Evolutionary conservation across 2,329 filamentous ascomycete species (phyloP), one percentile per base, ranked within the genome.

Genomic region (Lecanicillium sp.): DNA sequence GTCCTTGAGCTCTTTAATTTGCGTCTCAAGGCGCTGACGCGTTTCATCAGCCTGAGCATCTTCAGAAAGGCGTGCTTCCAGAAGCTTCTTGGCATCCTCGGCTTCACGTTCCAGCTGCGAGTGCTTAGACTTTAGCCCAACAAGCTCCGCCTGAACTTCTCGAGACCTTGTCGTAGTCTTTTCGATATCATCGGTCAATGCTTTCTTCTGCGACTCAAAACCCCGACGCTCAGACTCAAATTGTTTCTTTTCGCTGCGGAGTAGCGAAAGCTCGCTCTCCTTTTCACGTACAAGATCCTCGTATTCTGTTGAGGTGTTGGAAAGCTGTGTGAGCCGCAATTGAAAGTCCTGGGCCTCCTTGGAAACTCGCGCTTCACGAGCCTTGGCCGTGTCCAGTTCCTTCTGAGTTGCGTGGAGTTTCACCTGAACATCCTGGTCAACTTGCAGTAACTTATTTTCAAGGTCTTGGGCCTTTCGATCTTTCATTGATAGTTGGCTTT

Each of bases 231-330:
- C 89, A 37, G 80, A 78, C 56, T 95, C 85, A 48, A 83, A 82
- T 46, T 83, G 86, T 56, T 83, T 85, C 46, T 89, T 78, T 56
- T 98, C 92, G 9, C 80, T 79, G 49, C 88, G 86, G 25, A 96
- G 71, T 33, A 96, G 73, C 1, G 83, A 75, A 15, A 98, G 68
- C 55, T 98, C 94, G 57, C 89, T 95, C 56, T 98, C 92, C 58
- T 96, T 98, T 43, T 85, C 82, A 17, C 88, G 77, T 17, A 98
- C 83, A 31, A 96, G 75, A 51, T 96, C 90, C 60, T 98, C 92
- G 48, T 95, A 96, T 54, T 89, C 87, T 0, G 88, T 94, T 1
- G 90, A 95, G 0, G 90, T 95, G 35, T 86, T 80, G 0, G 92
- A 92, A 14, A 98, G 68, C 48, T 95, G 81, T 0, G 84, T 75